These are phyloP conservation scores for Collybia mongolica DNA, from an alignment of 768 basidiomycete species.

Conservation along the genomic window DNA sequence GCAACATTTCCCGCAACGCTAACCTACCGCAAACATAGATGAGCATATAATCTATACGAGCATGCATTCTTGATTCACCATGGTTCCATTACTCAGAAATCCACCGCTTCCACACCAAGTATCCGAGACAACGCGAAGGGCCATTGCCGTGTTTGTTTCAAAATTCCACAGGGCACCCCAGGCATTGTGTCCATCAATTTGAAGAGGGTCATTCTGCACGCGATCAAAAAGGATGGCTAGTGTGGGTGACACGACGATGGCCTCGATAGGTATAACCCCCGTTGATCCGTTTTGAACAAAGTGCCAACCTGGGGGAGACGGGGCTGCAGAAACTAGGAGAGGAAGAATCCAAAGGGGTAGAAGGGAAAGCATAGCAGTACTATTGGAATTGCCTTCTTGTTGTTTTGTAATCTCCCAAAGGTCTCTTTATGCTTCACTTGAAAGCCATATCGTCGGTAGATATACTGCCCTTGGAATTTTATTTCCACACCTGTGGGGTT, in stretches of 20 bases:
- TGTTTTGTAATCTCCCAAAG: too few species aligned
- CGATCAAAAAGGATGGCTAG: not conserved
- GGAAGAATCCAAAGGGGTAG: too few species aligned
- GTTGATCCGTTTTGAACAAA: not conserved
- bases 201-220: not conserved
- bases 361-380: too few species aligned
- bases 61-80: not conserved
- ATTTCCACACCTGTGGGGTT: too few species aligned
- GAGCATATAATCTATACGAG: too few species aligned
- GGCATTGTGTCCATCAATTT: not conserved
- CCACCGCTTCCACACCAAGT: not conserved
- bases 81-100: slow-evolving; percentile 1
- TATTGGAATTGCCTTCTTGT: too few species aligned
- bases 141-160: not conserved
- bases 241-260: not conserved
- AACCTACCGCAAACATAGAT: too few species aligned
- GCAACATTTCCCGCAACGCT: not conserved
- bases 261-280: not conserved
- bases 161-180: not conserved
- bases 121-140: not conserved
- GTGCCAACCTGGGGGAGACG: not conserved
- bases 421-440: too few species aligned
- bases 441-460: too few species aligned
- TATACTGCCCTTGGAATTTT: too few species aligned
- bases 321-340: not conserved